Conservation (phyloP, 116 monocot species). For the Dioscorea cayenensis region DNA sequence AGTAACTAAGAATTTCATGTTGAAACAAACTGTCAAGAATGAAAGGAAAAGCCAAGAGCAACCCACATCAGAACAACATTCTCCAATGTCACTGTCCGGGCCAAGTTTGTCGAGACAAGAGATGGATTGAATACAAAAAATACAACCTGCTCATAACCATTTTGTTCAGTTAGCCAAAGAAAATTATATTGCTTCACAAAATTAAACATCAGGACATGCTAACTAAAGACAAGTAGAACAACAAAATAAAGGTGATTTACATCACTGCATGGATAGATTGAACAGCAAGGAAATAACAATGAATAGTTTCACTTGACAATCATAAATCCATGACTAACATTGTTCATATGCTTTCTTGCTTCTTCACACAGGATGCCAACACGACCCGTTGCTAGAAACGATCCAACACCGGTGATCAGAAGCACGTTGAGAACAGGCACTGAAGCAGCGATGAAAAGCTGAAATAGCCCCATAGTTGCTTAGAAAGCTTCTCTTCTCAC, state of each 20-base stretch:
- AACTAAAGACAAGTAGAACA: no score
- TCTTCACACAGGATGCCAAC: constrained; percentile 29
- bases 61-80: constrained; percentile 49
- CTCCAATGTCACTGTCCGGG: constrained; percentile 40
- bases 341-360: constrained; percentile 53
- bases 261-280: not conserved
- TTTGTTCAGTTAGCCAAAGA: not conserved
- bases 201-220: no score
- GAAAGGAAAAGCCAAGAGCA: not conserved
- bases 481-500: not conserved
- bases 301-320: not conserved
- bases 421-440: constrained; percentile 64
- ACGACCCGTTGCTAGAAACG: constrained; percentile 25
- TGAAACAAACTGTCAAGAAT: no score
- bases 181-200: not conserved
- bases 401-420: constrained; percentile 49
- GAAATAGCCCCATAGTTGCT: constrained; percentile 33
- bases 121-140: constrained; percentile 66
- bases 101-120: constrained; percentile 36
- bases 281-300: not conserved
- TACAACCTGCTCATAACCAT: constrained; percentile 29
- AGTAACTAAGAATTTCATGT: not conserved
- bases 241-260: not conserved
- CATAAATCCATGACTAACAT: constrained; percentile 26
- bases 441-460: constrained; percentile 42